Conservation (phyloP, 1,284 basidiomycete species). For the Agaricales sp. region DNA sequence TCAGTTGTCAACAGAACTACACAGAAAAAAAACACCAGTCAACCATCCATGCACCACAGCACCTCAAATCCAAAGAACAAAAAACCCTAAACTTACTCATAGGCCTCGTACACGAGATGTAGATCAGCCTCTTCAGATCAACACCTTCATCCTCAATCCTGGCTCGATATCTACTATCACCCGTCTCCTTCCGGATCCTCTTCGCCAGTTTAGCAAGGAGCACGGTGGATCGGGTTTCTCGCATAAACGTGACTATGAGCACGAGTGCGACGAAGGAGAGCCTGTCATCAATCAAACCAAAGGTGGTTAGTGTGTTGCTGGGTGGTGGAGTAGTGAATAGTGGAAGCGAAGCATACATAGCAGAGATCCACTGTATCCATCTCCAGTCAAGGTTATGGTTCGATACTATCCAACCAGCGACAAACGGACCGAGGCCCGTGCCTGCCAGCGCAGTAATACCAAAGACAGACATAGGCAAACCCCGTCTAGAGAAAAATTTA, state of each 20-base stretch:
- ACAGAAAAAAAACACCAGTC: too few species aligned
- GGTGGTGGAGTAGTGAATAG: slow-evolving; percentile 3
- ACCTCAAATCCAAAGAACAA: background rate
- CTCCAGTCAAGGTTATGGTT: slow-evolving; percentile 55
- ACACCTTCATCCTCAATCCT: slow-evolving; percentile 52
- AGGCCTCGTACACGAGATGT: slow-evolving; percentile 59
- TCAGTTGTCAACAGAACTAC: slow-evolving; percentile 62
- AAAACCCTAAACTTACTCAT: slow-evolving; percentile 34
- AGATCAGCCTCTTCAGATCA: slow-evolving; percentile 45
- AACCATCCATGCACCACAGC: slow-evolving; percentile 4
- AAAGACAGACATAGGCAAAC: slow-evolving; percentile 65
- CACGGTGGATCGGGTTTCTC: slow-evolving; percentile 55
- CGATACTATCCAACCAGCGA: slow-evolving; percentile 64
- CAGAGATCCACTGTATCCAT: slow-evolving; percentile 77
- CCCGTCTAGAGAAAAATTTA: slow-evolving; percentile 33
- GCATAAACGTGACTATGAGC: slow-evolving; percentile 35
- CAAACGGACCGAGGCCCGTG: slow-evolving; percentile 55
- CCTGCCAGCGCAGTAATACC: slow-evolving; percentile 44
- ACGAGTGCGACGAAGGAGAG: background rate
- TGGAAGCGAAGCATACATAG: slow-evolving; percentile 33
- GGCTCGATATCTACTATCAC: slow-evolving; percentile 52
- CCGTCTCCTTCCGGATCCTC: slow-evolving; percentile 49
- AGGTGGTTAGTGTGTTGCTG: background rate
- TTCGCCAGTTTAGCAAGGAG: slow-evolving; percentile 48
- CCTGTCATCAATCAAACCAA: background rate